These are phyloP conservation scores for Bullera alba DNA, from an alignment of 768 basidiomycete genomes.

Conservation along the genomic window DNA sequence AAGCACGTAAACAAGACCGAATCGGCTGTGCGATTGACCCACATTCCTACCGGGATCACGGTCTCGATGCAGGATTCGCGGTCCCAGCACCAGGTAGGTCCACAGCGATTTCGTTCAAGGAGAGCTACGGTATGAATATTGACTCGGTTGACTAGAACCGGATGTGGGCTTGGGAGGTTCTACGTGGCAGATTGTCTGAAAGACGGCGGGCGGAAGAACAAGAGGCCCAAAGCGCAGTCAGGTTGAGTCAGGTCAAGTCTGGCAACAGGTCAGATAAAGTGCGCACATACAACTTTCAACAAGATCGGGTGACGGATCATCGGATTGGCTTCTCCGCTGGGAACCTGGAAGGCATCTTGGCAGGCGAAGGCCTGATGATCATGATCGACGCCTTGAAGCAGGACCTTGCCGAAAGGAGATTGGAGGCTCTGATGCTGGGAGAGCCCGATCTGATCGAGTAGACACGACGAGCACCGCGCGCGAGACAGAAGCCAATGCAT, in stretches of 20 bases:
- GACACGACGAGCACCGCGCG: background rate
- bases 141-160: slow-evolving; percentile 65
- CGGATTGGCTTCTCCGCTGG: slow-evolving; percentile 66
- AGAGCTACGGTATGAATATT: background rate
- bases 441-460: slow-evolving; percentile 43
- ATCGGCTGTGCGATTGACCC: slow-evolving; percentile 89
- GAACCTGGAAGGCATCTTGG: slow-evolving; percentile 48
- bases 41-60: slow-evolving; percentile 83
- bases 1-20: slow-evolving; percentile 99
- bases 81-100: slow-evolving; percentile 84
- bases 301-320: slow-evolving; percentile 92
- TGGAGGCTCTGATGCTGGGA: slow-evolving; percentile 44
- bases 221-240: slow-evolving; percentile 54
- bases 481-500: background rate
- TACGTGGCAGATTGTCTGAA: slow-evolving; percentile 78
- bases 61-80: slow-evolving; percentile 98
- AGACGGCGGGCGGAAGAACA: slow-evolving; percentile 51
- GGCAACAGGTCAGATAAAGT: slow-evolving; percentile 90
- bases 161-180: slow-evolving; percentile 84
- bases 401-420: slow-evolving; percentile 37
- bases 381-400: slow-evolving; percentile 42
- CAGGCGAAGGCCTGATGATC: slow-evolving; percentile 47
- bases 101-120: background rate
- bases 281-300: slow-evolving; percentile 88
- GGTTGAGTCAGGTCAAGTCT: slow-evolving; percentile 67